Evolutionary conservation across 2,329 filamentous ascomycete species (phyloP).

Genomic region (Pseudocercospora macadamiae): DNA sequence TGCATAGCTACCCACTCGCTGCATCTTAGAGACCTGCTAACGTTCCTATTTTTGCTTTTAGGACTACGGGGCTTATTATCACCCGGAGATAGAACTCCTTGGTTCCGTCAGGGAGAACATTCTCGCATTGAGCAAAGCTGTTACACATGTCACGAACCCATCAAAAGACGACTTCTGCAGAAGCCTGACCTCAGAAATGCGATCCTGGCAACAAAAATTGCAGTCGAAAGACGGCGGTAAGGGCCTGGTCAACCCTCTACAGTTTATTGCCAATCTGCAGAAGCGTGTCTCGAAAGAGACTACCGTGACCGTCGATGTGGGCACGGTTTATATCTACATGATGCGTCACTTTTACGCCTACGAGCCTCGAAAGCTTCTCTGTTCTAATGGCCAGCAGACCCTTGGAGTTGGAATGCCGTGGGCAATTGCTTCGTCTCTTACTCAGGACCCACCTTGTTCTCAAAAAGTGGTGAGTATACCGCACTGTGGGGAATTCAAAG

Average conservation of each 20-base stretch:
- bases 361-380: slow-evolving; percentile 49
- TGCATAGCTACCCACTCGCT: too few species aligned
- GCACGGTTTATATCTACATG: slow-evolving; percentile 50
- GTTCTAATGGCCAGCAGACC: slow-evolving; percentile 55
- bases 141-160: slow-evolving; percentile 40
- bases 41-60: too few species aligned
- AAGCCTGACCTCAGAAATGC: slow-evolving; percentile 42
- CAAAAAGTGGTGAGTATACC: slow-evolving; percentile 51
- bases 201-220: slow-evolving; percentile 38
- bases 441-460: slow-evolving; percentile 47
- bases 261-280: slow-evolving; percentile 52
- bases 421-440: slow-evolving; percentile 52
- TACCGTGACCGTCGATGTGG: slow-evolving; percentile 39
- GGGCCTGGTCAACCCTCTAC: slow-evolving; percentile 48
- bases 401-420: slow-evolving; percentile 53
- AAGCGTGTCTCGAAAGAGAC: slow-evolving; percentile 45
- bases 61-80: slow-evolving; percentile 48
- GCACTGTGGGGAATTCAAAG: too few species aligned
- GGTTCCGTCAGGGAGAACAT: slow-evolving; percentile 49
- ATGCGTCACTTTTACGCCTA: slow-evolving; percentile 52
- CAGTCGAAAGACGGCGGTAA: slow-evolving; percentile 26
- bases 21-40: too few species aligned
- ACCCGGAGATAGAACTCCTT: slow-evolving; percentile 47
- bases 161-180: slow-evolving; percentile 42
- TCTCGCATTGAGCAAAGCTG: slow-evolving; percentile 38